phyloP scores from a whole-genome alignment of 768 basidiomycete species.

The Clathrus columnatus region DNA sequence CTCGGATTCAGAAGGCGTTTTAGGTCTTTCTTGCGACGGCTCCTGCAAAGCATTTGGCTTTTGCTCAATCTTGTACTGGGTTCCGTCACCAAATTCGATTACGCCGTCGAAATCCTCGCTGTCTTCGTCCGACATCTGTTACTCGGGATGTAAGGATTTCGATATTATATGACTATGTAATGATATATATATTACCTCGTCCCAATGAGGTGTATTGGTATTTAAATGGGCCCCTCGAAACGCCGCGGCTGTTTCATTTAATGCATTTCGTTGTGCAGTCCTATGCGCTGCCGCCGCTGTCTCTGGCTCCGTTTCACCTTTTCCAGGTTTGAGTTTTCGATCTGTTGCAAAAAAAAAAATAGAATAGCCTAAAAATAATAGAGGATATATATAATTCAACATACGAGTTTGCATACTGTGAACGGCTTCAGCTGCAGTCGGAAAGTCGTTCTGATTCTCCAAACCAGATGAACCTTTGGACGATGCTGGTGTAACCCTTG shows the following conservation, averaged over 20 bases:
- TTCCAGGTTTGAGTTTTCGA: slow-evolving; percentile 21
- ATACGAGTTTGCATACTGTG: slow-evolving; percentile 44
- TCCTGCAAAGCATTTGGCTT: neutral
- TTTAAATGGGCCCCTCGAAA: slow-evolving; percentile 92
- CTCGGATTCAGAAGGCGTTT: slow-evolving; percentile 2
- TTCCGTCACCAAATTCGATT: slow-evolving; percentile 94
- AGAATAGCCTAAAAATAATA: neutral
- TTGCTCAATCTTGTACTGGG: slow-evolving; percentile 76
- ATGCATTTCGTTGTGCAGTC: slow-evolving; percentile 48
- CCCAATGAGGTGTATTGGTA: slow-evolving; percentile 95
- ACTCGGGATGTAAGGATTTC: slow-evolving; percentile 5
- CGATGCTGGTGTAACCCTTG: slow-evolving; percentile 31
- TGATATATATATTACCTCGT: slow-evolving; percentile 72
- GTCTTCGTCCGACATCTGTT: slow-evolving; percentile 84
- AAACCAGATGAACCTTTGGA: slow-evolving; percentile 31
- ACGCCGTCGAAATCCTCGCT: slow-evolving; percentile 82
- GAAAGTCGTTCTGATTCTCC: slow-evolving; percentile 63
- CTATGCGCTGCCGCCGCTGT: slow-evolving; percentile 28
- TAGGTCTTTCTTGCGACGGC: slow-evolving; percentile 14
- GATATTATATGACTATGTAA: neutral
- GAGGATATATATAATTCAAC: neutral
- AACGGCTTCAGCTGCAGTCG: slow-evolving; percentile 93
- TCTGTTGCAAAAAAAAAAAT: neutral
- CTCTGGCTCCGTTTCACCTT: slow-evolving; percentile 41
- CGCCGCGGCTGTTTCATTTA: slow-evolving; percentile 80